These are phyloP conservation scores for Cydonia oblonga DNA, from an alignment of 331 rosid genomes.

Conservation along the genomic window DNA sequence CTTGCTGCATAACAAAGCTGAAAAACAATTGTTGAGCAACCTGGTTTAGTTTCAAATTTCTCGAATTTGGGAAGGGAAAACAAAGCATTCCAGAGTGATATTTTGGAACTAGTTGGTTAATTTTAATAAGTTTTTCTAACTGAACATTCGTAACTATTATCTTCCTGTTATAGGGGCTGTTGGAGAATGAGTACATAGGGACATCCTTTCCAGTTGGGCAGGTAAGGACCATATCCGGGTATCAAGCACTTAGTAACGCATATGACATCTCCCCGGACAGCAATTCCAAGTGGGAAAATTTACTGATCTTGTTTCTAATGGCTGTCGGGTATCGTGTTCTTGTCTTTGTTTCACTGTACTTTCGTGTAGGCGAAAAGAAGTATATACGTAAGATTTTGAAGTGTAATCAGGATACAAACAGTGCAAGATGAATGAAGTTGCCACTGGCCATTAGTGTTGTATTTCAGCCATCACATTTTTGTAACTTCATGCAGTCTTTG, in stretches of 20 bases:
- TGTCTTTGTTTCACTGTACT: slow-evolving; percentile 43
- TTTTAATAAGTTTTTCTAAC: background rate
- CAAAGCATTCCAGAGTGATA: background rate
- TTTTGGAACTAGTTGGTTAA: background rate
- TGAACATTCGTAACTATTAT: background rate
- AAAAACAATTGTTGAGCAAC: background rate
- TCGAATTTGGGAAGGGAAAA: background rate
- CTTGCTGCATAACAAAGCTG: background rate
- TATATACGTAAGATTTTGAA: slow-evolving; percentile 29
- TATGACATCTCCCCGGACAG: slow-evolving; percentile 56
- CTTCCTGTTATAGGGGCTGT: slow-evolving; percentile 44
- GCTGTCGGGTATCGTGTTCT: slow-evolving; percentile 70
- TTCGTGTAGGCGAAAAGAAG: slow-evolving; percentile 35
- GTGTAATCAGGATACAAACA: slow-evolving; percentile 46
- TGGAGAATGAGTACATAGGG: slow-evolving; percentile 89
- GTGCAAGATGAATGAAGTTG: slow-evolving; percentile 39
- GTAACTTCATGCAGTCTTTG: slow-evolving; percentile 3
- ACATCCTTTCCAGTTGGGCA: slow-evolving; percentile 82
- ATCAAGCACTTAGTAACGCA: slow-evolving; percentile 67
- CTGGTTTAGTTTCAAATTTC: background rate
- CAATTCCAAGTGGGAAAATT: slow-evolving; percentile 77
- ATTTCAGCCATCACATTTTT: slow-evolving; percentile 12
- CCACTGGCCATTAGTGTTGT: slow-evolving; percentile 9
- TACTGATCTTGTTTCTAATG: slow-evolving; percentile 82
- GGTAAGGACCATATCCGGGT: slow-evolving; percentile 84